Base-by-base conservation (phyloP, 2,329 filamentous ascomycete species). In the Apiospora koreana region DNA sequence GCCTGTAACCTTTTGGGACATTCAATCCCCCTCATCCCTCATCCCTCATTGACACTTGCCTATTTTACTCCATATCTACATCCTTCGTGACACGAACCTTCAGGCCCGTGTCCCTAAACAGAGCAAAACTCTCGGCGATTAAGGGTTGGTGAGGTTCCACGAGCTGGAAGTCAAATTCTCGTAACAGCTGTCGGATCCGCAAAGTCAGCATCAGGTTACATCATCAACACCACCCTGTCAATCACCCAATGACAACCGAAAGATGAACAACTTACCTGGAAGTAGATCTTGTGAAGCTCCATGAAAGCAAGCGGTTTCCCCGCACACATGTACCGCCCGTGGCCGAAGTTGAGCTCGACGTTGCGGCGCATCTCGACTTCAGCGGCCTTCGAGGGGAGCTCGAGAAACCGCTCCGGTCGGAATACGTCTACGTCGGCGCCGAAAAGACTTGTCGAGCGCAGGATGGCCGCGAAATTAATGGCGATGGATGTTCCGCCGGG, bases 331-430 rank as follows among this genome's bases (percentile, higher is more conserved):
- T 77, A 82, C 9, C 77, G 76, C 2, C 83, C 83, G 64, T 79
- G 75, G 0, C 82, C 81, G 72, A 85, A 85, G 4, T 80, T 74
- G 18, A 82, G 75, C 58, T 84, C 83, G 43, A 81, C 71, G 6
- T 77, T 79, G 16, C 75, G 73, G 65, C 80, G 75, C 75, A 81
- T 82, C 38, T 76, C 74, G n/a, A 72, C 75, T 42, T 77, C 75
- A 41, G 77, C 74, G 0, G 76, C 77, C 1, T 72, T 72, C 14
- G 79, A 77, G 12, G 79, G 77, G 1, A 74, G 76, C 65, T 83
- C 77, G 23, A 85, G 71, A 80, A 84, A 86, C n/a, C 85, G 77
- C 62, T 84, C 83, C 0, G 84, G 85, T 3, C 81, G 78, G 75
- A 82, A 87, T 0, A 80, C 68, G 35, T 81, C 76, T 5, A 80